Conservation (phyloP, 1,284 basidiomycete genomes). For the Rhodotorula sp. region DNA sequence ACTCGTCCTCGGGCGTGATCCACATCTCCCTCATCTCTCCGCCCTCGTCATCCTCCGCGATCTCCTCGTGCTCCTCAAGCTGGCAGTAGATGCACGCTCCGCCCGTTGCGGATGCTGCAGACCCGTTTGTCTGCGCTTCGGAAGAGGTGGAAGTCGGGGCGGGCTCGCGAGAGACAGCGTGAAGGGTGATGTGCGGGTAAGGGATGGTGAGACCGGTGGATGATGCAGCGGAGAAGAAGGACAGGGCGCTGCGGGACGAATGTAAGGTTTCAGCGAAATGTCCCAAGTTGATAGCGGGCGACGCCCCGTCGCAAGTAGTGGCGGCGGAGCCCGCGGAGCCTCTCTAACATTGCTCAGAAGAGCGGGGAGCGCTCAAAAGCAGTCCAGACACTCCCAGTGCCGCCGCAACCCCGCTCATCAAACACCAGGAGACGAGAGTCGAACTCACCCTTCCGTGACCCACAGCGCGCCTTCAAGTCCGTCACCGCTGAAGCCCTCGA, state of each 20-base stretch:
- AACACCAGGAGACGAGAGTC: background rate
- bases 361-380: no score
- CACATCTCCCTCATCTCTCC: constrained; percentile 66
- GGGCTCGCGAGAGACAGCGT: constrained; percentile 73
- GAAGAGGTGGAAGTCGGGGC: background rate
- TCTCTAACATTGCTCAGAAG: no score
- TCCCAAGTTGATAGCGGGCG: no score
- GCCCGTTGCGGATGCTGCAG: background rate
- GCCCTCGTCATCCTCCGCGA: constrained; percentile 55
- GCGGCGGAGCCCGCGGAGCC: no score
- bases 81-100: constrained; percentile 76
- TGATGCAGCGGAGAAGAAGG: constrained; percentile 65
- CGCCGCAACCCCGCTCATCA: background rate
- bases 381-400: background rate
- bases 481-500: constrained; percentile 59
- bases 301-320: background rate
- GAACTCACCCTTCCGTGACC: constrained; percentile 72
- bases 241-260: constrained; percentile 60
- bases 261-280: no score
- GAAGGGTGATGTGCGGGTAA: constrained; percentile 81
- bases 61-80: constrained; percentile 54
- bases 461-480: constrained; percentile 63
- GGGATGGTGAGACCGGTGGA: constrained; percentile 67
- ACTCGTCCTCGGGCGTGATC: constrained; percentile 63
- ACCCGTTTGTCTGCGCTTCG: background rate